Evolutionary conservation across 2,329 filamentous ascomycete species (phyloP), one percentile per base, ranked within the genome.

Genomic region (Thielaviopsis ethacetica): DNA sequence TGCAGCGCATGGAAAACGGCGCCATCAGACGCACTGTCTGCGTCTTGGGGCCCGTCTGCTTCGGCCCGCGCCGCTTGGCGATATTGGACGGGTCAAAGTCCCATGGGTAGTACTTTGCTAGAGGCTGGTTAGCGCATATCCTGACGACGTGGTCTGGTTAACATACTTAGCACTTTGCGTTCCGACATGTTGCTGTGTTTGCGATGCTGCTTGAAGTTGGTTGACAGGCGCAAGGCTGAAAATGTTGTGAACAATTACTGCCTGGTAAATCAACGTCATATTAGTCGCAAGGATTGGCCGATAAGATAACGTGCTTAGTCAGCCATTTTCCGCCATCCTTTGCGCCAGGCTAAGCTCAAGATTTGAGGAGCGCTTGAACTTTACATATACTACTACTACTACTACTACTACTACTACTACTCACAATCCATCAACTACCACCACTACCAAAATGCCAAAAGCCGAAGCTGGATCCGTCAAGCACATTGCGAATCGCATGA

Each of bases 391-490:
- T n/a, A n/a, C n/a, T n/a, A n/a, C n/a, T n/a, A n/a, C n/a, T n/a
- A n/a, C n/a, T n/a, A n/a, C n/a, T n/a, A n/a, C n/a, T n/a, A n/a
- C n/a, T n/a, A n/a, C n/a, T n/a, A n/a, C n/a, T n/a, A n/a, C n/a
- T n/a, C n/a, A n/a, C n/a, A n/a, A n/a, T n/a, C n/a, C n/a, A n/a
- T n/a, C 15, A 34, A 34, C 53, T n/a, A 26, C 38, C 26, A 47
- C 7, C 24, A 26, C 21, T 6, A 65, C 67, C 74, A 85, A 69
- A 57, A 97, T 97, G 91, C 85, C 85, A 57, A 88, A 88, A 75
- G 93, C 93, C 66, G 93, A 97, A 75, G 84, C 88, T 58, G 93
- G 93, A 63, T 88, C 85, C 59, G 89, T 85, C n/a, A 97, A 96
- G 73, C 81, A 88, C 70, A 79, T 97, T 62, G 83, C 81, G 72